A percentile compares a stretch with the other conserved stretches of the same genome.
phyloP scores from a whole-genome alignment of 805 yeast genomes.

The Limtongia smithiae region DNA sequence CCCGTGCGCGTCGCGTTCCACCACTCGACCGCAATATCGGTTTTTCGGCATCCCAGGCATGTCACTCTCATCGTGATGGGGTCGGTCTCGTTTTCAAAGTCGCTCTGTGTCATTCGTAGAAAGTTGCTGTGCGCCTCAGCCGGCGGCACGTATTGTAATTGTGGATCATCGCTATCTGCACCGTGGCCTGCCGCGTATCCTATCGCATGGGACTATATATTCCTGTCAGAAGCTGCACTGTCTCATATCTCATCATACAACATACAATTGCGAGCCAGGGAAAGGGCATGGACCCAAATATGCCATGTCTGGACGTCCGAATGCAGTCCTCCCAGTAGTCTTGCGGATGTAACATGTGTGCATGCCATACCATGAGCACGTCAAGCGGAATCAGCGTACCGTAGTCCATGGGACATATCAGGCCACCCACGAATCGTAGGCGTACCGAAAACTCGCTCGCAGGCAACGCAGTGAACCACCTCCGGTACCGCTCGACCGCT shows the following conservation, averaged over 20 bases:
- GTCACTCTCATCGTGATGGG: not conserved
- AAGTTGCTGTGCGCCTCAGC: slow-evolving; percentile 2
- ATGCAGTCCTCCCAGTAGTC: slow-evolving; percentile 28
- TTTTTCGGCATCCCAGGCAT: not conserved
- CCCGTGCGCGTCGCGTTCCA: not conserved
- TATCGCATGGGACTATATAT: too few species aligned
- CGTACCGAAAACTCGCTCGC: not conserved
- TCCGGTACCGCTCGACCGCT: slow-evolving; percentile 17
- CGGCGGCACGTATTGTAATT: not conserved
- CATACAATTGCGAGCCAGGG: slow-evolving; percentile 17
- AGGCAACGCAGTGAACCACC: slow-evolving; percentile 10
- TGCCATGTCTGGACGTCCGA: slow-evolving; percentile 4
- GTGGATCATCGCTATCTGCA: not conserved
- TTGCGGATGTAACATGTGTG: slow-evolving; percentile 30
- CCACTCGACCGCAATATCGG: not conserved
- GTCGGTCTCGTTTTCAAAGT: slow-evolving; percentile 1
- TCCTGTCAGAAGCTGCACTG: too few species aligned
- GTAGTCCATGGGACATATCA: not conserved
- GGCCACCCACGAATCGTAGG: not conserved
- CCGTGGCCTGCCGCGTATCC: too few species aligned
- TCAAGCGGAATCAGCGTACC: slow-evolving; percentile 29
- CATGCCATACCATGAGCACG: slow-evolving; percentile 33
- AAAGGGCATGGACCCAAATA: slow-evolving; percentile 1
- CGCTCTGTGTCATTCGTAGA: not conserved
- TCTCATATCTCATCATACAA: too few species aligned